Conservation (phyloP, 768 basidiomycete genomes). For the Leccinum fibrillosum region DNA sequence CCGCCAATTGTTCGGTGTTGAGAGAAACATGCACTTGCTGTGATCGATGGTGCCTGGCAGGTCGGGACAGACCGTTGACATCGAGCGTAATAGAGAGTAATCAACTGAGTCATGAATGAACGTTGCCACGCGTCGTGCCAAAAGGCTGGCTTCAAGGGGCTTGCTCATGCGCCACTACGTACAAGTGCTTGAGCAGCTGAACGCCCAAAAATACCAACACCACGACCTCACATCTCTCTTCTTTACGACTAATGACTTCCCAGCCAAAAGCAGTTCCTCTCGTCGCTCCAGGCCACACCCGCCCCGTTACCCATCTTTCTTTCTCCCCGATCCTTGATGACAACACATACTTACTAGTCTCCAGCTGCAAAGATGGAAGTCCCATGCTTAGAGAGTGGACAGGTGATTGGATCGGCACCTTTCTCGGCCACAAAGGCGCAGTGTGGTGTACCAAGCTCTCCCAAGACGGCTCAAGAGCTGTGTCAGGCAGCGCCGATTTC, state of each 20-base stretch:
- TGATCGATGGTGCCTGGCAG: background rate
- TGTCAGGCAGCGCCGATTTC: slow-evolving; percentile 94
- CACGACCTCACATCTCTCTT: background rate
- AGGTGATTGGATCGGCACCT: slow-evolving; percentile 98
- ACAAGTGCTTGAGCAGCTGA: slow-evolving; percentile 40
- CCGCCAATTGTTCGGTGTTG: too few relatives aligned
- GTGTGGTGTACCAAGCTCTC: slow-evolving; percentile 97
- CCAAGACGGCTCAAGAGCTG: slow-evolving; percentile 79
- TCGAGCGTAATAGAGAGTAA: background rate
- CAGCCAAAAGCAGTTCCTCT: slow-evolving; percentile 72
- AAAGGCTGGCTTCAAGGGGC: slow-evolving; percentile 3
- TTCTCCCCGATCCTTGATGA: slow-evolving; percentile 88
- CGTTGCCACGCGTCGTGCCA: slow-evolving; percentile 8
- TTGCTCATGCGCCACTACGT: slow-evolving; percentile 28
- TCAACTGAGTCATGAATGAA: too few relatives aligned
- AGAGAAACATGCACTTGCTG: background rate
- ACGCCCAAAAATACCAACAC: slow-evolving; percentile 35
- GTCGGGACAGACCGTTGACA: background rate
- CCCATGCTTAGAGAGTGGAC: slow-evolving; percentile 97
- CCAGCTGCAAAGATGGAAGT: slow-evolving; percentile 98
- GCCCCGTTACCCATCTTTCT: slow-evolving; percentile 90
- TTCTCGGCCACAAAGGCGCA: slow-evolving; percentile 88
- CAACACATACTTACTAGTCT: slow-evolving; percentile 84
- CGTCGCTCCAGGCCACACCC: slow-evolving; percentile 82
- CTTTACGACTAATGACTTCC: slow-evolving; percentile 53